Conservation (phyloP, 805 yeast species). For the Wickerhamiella azymoides region DNA sequence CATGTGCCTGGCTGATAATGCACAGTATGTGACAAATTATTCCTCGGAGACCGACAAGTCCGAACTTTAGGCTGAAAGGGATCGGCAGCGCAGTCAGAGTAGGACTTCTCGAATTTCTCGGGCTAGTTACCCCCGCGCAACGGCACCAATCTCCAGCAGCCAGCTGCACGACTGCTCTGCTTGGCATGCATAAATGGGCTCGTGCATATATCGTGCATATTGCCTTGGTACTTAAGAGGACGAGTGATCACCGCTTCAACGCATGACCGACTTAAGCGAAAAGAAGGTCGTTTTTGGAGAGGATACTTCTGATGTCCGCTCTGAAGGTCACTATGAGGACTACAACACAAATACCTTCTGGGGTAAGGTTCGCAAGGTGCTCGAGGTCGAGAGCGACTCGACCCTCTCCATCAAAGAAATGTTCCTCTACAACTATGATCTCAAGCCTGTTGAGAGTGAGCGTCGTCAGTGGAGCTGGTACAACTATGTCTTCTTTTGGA, state of each 20-base stretch:
- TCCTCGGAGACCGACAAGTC: no score
- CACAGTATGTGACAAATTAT: no score
- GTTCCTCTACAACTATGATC: slow-evolving; percentile 60
- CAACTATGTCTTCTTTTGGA: slow-evolving; percentile 69
- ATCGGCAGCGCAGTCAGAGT: no score
- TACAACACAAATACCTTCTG: background rate
- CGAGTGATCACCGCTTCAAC: background rate
- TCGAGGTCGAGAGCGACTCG: slow-evolving; percentile 23
- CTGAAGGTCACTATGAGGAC: slow-evolving; percentile 2
- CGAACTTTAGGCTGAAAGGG: no score
- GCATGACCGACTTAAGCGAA: background rate
- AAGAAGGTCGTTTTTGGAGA: background rate
- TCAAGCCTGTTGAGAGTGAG: slow-evolving; percentile 33
- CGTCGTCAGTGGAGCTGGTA: slow-evolving; percentile 81
- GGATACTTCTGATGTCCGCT: background rate
- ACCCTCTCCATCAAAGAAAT: slow-evolving; percentile 43
- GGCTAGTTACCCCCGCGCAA: no score
- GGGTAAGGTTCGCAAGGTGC: slow-evolving; percentile 3
- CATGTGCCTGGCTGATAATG: no score
- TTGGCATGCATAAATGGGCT: no score
- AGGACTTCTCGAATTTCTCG: no score
- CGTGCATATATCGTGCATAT: background rate
- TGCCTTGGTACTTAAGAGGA: background rate
- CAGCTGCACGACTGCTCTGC: no score
- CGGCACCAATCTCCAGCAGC: no score